A percentile compares a stretch with the other conserved stretches of the same genome.
These are phyloP conservation scores for Saksenaea vasiformis DNA, from an alignment of 371 early-diverging fungal genomes.

Conservation along the genomic window DNA sequence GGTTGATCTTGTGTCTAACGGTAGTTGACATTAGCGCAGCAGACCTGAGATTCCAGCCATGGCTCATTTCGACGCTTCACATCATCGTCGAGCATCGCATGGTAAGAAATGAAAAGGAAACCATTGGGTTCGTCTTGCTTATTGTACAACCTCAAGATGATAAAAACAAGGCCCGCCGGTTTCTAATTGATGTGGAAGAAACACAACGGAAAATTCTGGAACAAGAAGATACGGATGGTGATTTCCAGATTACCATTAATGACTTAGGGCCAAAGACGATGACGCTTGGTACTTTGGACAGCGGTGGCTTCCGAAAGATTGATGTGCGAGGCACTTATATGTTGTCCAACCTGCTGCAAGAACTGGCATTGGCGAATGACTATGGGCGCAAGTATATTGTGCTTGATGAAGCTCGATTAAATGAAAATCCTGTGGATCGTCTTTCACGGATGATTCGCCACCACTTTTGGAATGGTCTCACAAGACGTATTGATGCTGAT, in stretches of 20 bases:
- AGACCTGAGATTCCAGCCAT: constrained; percentile 2
- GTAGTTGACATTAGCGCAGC: not conserved
- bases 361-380: constrained; percentile 89
- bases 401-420: constrained; percentile 79
- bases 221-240: constrained; percentile 93
- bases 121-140: not conserved
- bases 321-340: constrained; percentile 91
- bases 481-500: constrained; percentile 87
- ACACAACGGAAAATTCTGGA: constrained; percentile 72
- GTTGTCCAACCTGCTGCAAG: constrained; percentile 90
- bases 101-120: constrained; percentile 9
- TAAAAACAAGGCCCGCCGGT: constrained; percentile 64
- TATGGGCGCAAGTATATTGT: constrained; percentile 79
- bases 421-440: constrained; percentile 89
- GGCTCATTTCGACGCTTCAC: constrained; percentile 5
- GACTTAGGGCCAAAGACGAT: constrained; percentile 89
- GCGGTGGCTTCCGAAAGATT: constrained; percentile 77
- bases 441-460: constrained; percentile 84
- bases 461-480: constrained; percentile 91
- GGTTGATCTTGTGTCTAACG: not conserved
- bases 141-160: constrained; percentile 51
- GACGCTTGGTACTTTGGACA: constrained; percentile 81
- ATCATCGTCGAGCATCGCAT: constrained; percentile 17
- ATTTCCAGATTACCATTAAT: constrained; percentile 88
- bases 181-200: constrained; percentile 79